These are phyloP conservation scores for Rhododendron kiyosumense DNA, from an alignment of 148 eudicot genomes.

Conservation along the genomic window DNA sequence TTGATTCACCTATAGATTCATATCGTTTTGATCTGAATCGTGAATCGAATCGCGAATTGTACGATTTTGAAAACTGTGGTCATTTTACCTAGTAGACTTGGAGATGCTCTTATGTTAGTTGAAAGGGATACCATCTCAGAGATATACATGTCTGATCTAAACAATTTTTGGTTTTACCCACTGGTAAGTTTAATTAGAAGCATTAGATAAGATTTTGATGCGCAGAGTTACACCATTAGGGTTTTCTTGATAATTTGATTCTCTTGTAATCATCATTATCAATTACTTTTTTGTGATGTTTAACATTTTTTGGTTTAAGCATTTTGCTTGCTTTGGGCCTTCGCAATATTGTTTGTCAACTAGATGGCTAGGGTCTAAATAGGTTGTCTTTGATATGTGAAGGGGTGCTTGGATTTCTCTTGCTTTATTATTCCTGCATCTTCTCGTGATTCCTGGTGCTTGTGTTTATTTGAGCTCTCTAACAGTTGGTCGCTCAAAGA, in stretches of 20 bases:
- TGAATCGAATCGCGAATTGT: no score
- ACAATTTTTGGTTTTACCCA: not conserved
- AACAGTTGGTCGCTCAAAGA: not conserved
- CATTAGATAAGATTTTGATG: not conserved
- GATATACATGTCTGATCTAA: not conserved
- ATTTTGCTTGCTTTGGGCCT: conserved; percentile 4
- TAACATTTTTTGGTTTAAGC: not conserved
- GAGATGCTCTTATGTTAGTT: not conserved
- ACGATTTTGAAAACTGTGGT: no score
- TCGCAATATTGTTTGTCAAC: not conserved
- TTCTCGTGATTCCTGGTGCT: not conserved
- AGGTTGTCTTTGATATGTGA: not conserved
- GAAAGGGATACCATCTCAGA: not conserved
- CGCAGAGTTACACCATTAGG: not conserved
- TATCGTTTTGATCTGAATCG: no score
- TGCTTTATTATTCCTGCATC: not conserved
- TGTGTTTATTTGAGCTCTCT: not conserved
- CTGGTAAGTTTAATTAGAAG: not conserved
- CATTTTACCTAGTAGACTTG: no score
- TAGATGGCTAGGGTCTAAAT: not conserved
- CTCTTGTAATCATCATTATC: not conserved
- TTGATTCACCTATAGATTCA: no score
- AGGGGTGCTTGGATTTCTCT: not conserved
- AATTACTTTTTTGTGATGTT: not conserved
- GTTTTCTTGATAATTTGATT: not conserved